A percentile compares a stretch with the other conserved stretches of the same genome.
Evolutionary conservation across 257 asterid species (phyloP).

Genomic region (Solanum habrochaites): DNA sequence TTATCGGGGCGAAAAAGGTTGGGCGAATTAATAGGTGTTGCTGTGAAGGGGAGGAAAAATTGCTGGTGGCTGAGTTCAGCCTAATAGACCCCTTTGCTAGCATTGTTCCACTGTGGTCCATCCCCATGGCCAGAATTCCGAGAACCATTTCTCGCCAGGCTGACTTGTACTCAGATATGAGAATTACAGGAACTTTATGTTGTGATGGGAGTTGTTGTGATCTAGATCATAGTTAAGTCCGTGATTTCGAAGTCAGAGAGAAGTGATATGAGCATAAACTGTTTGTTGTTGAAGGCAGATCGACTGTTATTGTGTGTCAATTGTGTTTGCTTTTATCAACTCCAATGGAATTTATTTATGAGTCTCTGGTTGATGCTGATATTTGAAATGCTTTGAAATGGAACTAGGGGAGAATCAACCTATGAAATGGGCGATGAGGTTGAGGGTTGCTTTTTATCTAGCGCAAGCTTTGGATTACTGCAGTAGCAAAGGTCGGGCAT

Average conservation of each 20-base stretch:
- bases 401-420: constrained; percentile 37
- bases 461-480: constrained; percentile 49
- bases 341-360: background rate
- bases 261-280: background rate
- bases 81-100: constrained; percentile 40
- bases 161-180: background rate
- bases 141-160: no score
- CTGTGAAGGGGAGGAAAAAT: constrained; percentile 31
- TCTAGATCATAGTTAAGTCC: background rate
- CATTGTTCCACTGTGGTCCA: constrained; percentile 41
- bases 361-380: background rate
- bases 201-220: background rate
- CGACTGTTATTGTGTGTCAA: background rate
- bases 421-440: constrained; percentile 47
- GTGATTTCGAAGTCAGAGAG: background rate
- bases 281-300: background rate
- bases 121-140: background rate
- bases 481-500: constrained; percentile 34
- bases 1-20: no score
- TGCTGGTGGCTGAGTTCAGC: constrained; percentile 45
- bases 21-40: constrained; percentile 39
- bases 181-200: background rate
- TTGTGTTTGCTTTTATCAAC: background rate
- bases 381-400: background rate
- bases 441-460: constrained; percentile 35